Conservation (phyloP, 306 rosid genomes). For the Cucurbita maxima region DNA sequence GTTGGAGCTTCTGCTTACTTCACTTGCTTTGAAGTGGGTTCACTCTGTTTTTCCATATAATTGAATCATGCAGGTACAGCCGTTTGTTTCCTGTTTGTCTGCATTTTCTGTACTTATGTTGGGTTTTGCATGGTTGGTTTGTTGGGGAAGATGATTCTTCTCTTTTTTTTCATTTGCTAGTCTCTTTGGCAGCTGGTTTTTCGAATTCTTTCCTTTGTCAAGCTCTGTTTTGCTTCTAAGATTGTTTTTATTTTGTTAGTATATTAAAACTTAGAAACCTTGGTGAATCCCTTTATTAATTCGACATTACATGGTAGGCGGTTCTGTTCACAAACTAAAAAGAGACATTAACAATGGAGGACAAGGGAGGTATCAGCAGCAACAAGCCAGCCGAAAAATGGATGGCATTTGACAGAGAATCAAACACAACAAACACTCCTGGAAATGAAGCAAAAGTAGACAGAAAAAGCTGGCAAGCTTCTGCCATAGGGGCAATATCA, state of each 20-base stretch:
- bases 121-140: not conserved
- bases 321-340: not conserved
- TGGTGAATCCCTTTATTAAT: not conserved
- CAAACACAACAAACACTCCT: not conserved
- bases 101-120: not conserved
- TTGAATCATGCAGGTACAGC: slow-evolving; percentile 2
- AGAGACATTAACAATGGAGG: not conserved
- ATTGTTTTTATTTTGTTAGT: not conserved
- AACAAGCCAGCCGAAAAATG: not conserved
- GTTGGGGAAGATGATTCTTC: not conserved
- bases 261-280: not conserved
- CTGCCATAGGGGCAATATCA: slow-evolving; percentile 1
- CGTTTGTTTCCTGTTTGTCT: not conserved
- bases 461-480: not conserved
- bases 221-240: not conserved
- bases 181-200: not conserved
- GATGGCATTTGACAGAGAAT: slow-evolving; percentile 6
- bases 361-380: not conserved
- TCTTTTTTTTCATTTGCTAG: not conserved
- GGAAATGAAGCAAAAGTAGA: not conserved
- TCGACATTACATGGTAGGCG: not conserved
- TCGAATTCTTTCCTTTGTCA: not conserved
- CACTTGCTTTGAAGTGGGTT: not conserved
- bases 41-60: not conserved
- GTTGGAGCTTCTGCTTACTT: not conserved